Evolutionary conservation across 345 rosid genomes (phyloP), one percentile per base, ranked within the genome.

Genomic region (Eucalyptus regnans): DNA sequence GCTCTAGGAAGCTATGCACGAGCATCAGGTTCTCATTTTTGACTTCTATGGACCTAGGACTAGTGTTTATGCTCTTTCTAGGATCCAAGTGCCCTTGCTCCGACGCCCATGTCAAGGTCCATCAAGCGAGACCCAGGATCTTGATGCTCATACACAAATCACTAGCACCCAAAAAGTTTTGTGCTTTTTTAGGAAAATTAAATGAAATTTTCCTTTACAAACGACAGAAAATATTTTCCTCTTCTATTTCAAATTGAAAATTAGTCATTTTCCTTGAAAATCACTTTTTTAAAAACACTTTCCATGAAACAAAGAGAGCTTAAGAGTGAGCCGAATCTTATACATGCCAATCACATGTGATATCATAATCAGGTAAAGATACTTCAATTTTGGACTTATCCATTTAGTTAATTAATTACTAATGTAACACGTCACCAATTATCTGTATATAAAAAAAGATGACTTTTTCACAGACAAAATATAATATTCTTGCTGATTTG

Each of bases 101-200:
- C 0, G 2, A 22, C 0, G 27, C 13, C 29, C 29, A 23, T 2
- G 1, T 22, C 29, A 0, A 9, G 62, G 62, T 56, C 29, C 62
- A 56, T 56, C 29, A 22, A 56, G 13, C 29, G 9, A 25, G 13
- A 56, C 62, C 3, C 8, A 23, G 3, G 27, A 23, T 56, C 6
- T 56, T 56, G 29, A 56, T 0, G 0, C 62, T 25, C 62, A 10
- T 56, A 56, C 13, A 56, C 62, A 56, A 56, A 56, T 22, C 62
- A 23, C 62, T 56, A 25, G 29, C 29, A 56, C 7, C 62, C 12
- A 23, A 56, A 22, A 56, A 56, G 6, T 8, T 8, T 22, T 9
- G 29, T 56, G 43, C 43, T 29, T 2, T 4, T 8, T 56, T 56
- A 56, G 62, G 62, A 56, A 4, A 56, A 56, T 56, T 56, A 22